phyloP scores from a whole-genome alignment of 2,329 filamentous ascomycete species.

The Cucurbitaria berberidis region DNA sequence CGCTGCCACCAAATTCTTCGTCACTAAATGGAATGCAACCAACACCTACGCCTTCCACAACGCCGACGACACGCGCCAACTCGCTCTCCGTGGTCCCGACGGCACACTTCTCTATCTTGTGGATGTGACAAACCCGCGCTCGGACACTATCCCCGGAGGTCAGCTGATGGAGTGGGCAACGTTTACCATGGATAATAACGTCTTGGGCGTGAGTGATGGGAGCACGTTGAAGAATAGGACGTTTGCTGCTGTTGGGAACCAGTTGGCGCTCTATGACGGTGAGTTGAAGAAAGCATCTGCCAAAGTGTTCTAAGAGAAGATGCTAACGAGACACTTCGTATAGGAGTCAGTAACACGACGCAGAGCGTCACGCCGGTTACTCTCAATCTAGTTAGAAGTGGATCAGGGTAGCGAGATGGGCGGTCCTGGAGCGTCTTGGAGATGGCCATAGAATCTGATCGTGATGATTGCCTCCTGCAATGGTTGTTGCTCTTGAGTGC shows the following conservation, averaged over 20 bases:
- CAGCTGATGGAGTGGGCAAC: slow-evolving; percentile 40
- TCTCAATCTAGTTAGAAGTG: slow-evolving; percentile 24
- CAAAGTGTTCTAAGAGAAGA: neutral
- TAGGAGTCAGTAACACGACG: slow-evolving; percentile 28
- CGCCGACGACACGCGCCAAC: slow-evolving; percentile 35
- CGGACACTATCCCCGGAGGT: slow-evolving; percentile 28
- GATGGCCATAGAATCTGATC: neutral
- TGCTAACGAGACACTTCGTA: slow-evolving; percentile 8
- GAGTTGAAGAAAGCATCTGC: slow-evolving; percentile 5
- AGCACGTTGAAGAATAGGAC: slow-evolving; percentile 30
- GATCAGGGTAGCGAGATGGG: neutral
- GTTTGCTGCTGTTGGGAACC: slow-evolving; percentile 32
- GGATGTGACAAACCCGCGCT: slow-evolving; percentile 31
- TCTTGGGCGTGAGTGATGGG: slow-evolving; percentile 37
- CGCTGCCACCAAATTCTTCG: slow-evolving; percentile 33
- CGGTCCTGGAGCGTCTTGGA: neutral
- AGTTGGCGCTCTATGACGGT: slow-evolving; percentile 38
- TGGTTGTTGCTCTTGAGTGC: neutral
- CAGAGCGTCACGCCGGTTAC: slow-evolving; percentile 26
- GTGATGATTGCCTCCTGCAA: neutral
- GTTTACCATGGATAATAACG: slow-evolving; percentile 35
- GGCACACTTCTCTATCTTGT: slow-evolving; percentile 32
- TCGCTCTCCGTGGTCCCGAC: slow-evolving; percentile 32
- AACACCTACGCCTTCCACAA: slow-evolving; percentile 34
- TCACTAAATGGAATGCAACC: slow-evolving; percentile 28